These are phyloP conservation scores for Candida namnaoensis DNA, from an alignment of 805 yeast species.

Conservation along the genomic window DNA sequence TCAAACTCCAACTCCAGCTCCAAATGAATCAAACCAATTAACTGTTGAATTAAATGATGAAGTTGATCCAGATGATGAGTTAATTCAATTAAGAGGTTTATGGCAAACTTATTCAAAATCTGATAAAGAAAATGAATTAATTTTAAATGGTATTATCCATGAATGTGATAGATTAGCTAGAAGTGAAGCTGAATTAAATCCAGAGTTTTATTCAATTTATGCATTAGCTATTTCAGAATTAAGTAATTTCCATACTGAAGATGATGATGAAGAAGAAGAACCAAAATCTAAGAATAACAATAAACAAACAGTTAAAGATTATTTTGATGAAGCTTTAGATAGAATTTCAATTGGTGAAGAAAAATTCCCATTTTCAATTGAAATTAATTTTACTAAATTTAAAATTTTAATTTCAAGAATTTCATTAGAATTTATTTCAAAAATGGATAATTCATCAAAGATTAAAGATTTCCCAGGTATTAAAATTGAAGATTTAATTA, in stretches of 20 bases:
- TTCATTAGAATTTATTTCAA: constrained; percentile 48
- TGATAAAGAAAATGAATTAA: constrained; percentile 51
- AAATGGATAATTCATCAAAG: constrained; percentile 31
- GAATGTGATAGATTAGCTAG: constrained; percentile 81
- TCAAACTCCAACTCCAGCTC: constrained; percentile 8
- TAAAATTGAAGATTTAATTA: constrained; percentile 30
- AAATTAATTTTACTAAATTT: constrained; percentile 43
- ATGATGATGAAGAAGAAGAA: constrained; percentile 15
- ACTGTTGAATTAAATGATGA: constrained; percentile 64
- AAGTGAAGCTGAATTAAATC: constrained; percentile 25
- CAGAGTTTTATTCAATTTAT: constrained; percentile 63
- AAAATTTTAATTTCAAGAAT: constrained; percentile 49
- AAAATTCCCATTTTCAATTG: constrained; percentile 33
- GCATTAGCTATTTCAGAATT: constrained; percentile 63
- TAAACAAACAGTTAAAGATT: constrained; percentile 37
- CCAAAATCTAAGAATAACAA: constrained; percentile 2
- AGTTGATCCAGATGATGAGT: constrained; percentile 68
- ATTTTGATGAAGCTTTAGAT: constrained; percentile 65
- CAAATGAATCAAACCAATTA: constrained; percentile 30
- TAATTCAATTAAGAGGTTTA: constrained; percentile 67
- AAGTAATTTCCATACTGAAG: constrained; percentile 45
- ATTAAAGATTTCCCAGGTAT: constrained; percentile 28
- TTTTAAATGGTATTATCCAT: constrained; percentile 80
- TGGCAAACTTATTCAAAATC: constrained; percentile 56
- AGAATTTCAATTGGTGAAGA: constrained; percentile 53